These are phyloP conservation scores for Trichoderma atrobrunneum DNA, from an alignment of 2,329 filamentous ascomycete species.

Conservation along the genomic window DNA sequence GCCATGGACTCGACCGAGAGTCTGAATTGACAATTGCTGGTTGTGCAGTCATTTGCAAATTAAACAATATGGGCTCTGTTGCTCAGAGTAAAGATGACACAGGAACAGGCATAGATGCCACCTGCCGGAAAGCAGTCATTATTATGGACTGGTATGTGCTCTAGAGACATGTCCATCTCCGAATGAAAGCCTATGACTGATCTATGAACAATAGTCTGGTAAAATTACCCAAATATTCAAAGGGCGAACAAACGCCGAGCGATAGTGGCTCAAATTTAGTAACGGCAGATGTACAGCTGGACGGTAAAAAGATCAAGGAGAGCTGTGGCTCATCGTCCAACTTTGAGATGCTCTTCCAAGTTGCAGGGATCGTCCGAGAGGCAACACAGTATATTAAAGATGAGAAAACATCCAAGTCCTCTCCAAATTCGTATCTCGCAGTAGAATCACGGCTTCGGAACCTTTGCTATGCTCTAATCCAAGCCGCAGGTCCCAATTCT, in stretches of 20 bases:
- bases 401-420: neutral
- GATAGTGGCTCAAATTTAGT: neutral
- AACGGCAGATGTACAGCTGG: no score
- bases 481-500: constrained; percentile 1
- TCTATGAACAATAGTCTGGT: neutral
- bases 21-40: neutral
- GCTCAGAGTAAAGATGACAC: neutral
- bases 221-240: neutral
- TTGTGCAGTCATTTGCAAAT: neutral
- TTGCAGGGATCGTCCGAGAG: neutral
- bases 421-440: neutral
- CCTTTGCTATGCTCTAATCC: neutral
- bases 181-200: neutral
- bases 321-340: neutral
- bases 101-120: neutral
- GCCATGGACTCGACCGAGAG: neutral
- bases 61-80: neutral
- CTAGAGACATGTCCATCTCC: neutral
- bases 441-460: neutral
- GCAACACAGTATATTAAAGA: neutral
- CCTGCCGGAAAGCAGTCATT: neutral
- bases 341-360: constrained; percentile 3
- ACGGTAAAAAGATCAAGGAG: neutral
- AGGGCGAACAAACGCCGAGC: neutral
- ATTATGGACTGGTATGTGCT: constrained; percentile 4